Conservation (phyloP, 1,284 basidiomycete genomes). For the Ceratobasidium sp. region DNA sequence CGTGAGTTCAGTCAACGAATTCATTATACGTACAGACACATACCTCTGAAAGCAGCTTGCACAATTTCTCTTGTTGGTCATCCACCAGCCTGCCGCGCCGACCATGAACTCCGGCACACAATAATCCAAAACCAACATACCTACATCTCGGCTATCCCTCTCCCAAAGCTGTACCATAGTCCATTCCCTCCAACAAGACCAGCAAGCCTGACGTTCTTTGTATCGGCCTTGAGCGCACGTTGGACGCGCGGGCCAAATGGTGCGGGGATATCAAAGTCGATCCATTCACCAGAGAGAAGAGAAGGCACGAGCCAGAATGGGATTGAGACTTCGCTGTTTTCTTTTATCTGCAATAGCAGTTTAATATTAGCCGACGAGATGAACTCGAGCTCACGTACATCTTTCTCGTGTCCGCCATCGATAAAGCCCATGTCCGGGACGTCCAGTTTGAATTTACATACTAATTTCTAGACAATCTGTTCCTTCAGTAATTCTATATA, state of each 20-base stretch:
- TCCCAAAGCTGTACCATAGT: conserved; percentile 89
- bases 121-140: conserved; percentile 46
- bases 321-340: conserved; percentile 74
- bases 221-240: conserved; percentile 84
- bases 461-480: conserved; percentile 69
- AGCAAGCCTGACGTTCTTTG: conserved; percentile 79
- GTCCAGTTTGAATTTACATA: conserved; percentile 86
- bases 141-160: conserved; percentile 80
- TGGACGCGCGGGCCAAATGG: conserved; percentile 78
- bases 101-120: not conserved
- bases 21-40: conserved; percentile 41
- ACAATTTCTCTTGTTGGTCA: conserved; percentile 70
- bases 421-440: conserved; percentile 88
- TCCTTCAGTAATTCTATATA: not conserved
- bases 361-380: conserved; percentile 21
- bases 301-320: conserved; percentile 89
- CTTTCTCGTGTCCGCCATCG: conserved; percentile 79
- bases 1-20: conserved; percentile 12
- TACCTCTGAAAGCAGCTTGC: conserved; percentile 72
- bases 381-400: conserved; percentile 59
- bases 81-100: conserved; percentile 65
- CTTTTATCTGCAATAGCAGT: conserved; percentile 65
- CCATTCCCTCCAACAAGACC: conserved; percentile 85
- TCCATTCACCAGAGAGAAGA: conserved; percentile 83
- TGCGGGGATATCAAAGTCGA: conserved; percentile 80